Evolutionary conservation across 228 moss, liverwort and hornwort species (phyloP).

Genomic region (Sphagnum magellanicum): DNA sequence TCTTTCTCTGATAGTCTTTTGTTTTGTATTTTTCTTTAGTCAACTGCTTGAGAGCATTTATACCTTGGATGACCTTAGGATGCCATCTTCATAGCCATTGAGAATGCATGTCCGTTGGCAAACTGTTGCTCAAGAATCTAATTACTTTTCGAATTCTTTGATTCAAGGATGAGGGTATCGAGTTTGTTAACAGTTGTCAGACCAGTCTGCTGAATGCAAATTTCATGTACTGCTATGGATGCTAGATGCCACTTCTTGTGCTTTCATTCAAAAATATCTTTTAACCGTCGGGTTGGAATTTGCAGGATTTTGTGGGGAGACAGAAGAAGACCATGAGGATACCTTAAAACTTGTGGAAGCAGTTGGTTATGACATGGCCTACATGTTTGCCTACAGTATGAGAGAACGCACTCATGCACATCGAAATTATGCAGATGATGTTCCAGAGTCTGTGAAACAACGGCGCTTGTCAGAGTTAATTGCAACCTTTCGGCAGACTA

Average conservation of each 20-base stretch:
- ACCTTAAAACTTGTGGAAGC: constrained; percentile 66
- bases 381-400: constrained; percentile 99
- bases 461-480: constrained; percentile 86
- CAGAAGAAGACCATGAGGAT: constrained; percentile 87
- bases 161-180: too few relatives aligned
- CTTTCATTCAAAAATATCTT: too few relatives aligned
- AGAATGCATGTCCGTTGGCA: too few relatives aligned
- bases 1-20: not conserved
- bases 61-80: too few relatives aligned
- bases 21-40: not conserved
- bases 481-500: constrained; percentile 68
- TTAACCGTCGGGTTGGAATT: not conserved
- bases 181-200: too few relatives aligned
- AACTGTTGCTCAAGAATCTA: too few relatives aligned
- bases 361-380: constrained; percentile 95
- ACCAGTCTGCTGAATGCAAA: too few relatives aligned
- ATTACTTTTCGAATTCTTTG: too few relatives aligned
- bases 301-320: constrained; percentile 95
- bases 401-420: constrained; percentile 85
- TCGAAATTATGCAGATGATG: constrained; percentile 77
- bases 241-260: too few relatives aligned
- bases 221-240: too few relatives aligned
- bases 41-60: too few relatives aligned
- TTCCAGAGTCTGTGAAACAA: constrained; percentile 75
- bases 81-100: too few relatives aligned